Conservation (phyloP, 148 eudicot species). For the Silene uniflora region DNA sequence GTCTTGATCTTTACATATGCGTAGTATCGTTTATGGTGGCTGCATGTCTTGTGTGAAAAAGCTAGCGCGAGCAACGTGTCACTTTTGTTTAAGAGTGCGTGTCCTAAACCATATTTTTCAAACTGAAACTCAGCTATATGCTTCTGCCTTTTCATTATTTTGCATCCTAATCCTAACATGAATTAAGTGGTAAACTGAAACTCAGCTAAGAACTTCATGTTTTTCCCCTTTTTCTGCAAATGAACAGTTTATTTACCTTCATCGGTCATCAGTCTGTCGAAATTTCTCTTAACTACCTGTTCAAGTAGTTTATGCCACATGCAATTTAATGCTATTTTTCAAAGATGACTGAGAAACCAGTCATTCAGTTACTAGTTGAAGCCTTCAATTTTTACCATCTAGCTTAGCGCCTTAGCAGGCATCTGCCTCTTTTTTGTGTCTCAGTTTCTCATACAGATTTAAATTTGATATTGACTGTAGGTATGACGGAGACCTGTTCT, state of each 20-base stretch:
- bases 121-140: too few relatives aligned
- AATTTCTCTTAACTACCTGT: not conserved
- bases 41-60: not conserved
- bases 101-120: not conserved
- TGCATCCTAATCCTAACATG: too few relatives aligned
- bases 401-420: too few relatives aligned
- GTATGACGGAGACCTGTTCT: slow-evolving; percentile 95
- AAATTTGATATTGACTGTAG: slow-evolving; percentile 30
- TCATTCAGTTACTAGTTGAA: not conserved
- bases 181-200: too few relatives aligned
- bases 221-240: too few relatives aligned
- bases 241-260: too few relatives aligned
- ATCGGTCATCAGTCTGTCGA: too few relatives aligned
- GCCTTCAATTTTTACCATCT: not conserved
- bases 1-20: not conserved
- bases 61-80: not conserved
- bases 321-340: not conserved
- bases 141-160: too few relatives aligned
- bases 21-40: not conserved
- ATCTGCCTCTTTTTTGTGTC: not conserved
- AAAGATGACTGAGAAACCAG: not conserved
- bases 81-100: not conserved
- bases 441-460: slow-evolving; percentile 5
- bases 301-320: not conserved
- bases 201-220: too few relatives aligned